Evolutionary conservation across 176 grass and related monocot species (phyloP).

Genomic region (Pontederia paniculata): DNA sequence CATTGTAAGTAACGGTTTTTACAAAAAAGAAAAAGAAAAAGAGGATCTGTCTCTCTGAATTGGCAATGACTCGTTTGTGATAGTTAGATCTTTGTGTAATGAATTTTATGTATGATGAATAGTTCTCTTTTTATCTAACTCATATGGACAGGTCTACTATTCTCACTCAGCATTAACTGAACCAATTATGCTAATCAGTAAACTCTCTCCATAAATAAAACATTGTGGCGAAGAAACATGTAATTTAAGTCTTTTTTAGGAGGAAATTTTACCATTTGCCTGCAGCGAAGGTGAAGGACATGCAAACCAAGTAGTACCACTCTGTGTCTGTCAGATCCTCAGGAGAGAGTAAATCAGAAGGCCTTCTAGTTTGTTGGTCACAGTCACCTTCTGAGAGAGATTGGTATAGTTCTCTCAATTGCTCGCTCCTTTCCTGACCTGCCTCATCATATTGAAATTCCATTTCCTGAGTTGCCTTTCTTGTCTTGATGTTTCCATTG

Average conservation of each 20-base stretch:
- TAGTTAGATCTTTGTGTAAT: too few species aligned
- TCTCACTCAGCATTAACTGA: too few species aligned
- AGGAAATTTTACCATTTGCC: slow-evolving; percentile 46
- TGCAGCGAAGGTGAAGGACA: slow-evolving; percentile 69
- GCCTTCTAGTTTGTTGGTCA: slow-evolving; percentile 48
- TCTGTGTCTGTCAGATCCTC: slow-evolving; percentile 75
- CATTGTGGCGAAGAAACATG: neutral
- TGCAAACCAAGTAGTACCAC: slow-evolving; percentile 91
- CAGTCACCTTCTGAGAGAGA: slow-evolving; percentile 50
- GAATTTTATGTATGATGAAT: too few species aligned
- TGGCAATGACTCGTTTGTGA: too few species aligned
- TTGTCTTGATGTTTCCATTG: slow-evolving; percentile 88
- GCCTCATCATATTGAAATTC: slow-evolving; percentile 48
- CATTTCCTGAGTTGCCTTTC: slow-evolving; percentile 46
- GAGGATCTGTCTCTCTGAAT: too few species aligned
- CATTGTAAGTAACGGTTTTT: too few species aligned
- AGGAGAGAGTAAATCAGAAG: slow-evolving; percentile 48
- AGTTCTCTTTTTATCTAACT: too few species aligned
- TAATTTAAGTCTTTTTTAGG: neutral
- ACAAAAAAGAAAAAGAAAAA: too few species aligned
- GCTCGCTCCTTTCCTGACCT: slow-evolving; percentile 54
- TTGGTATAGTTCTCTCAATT: slow-evolving; percentile 67
- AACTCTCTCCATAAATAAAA: neutral
- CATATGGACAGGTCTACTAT: too few species aligned
- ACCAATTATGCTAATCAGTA: too few species aligned